Conservation (phyloP, 1,284 basidiomycete species). For the Thelephora terrestris region DNA sequence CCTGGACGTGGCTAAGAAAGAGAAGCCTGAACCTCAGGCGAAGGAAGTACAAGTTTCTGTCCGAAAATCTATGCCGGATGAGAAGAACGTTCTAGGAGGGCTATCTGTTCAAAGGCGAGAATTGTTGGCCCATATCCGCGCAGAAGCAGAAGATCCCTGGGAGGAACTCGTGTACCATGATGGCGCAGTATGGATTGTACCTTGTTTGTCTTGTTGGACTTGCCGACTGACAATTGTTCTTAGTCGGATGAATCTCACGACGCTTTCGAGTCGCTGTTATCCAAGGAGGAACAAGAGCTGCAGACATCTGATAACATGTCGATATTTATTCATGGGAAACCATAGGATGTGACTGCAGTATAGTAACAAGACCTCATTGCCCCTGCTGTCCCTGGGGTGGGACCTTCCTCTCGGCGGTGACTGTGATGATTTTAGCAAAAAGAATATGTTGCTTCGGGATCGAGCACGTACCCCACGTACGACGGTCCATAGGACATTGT, state of each 20-base stretch:
- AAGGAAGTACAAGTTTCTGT: constrained; percentile 71
- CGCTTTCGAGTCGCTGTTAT: constrained; percentile 1
- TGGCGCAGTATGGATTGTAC: constrained; percentile 39
- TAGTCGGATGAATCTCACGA: background rate
- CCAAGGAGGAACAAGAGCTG: background rate
- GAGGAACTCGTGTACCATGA: constrained; percentile 42
- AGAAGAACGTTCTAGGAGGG: constrained; percentile 47
- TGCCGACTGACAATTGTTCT: background rate
- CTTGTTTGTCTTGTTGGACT: background rate
- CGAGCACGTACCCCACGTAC: constrained; percentile 75
- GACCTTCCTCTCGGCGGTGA: constrained; percentile 29
- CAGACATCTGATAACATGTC: background rate
- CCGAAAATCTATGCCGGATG: constrained; percentile 45
- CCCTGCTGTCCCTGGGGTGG: constrained; percentile 4
- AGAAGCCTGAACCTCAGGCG: constrained; percentile 40
- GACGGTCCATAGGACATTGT: constrained; percentile 90
- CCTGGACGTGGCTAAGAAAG: constrained; percentile 41
- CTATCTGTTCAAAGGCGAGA: constrained; percentile 28
- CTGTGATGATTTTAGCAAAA: constrained; percentile 9
- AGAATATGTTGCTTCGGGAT: background rate
- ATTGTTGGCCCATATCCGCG: constrained; percentile 14
- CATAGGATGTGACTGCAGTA: no score
- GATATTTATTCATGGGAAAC: background rate
- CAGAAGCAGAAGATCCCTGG: constrained; percentile 22
- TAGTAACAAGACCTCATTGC: no score